Percentiles rank a stretch among this genome's conserved stretches.
These are phyloP conservation scores for Wickerhamiella kurtzmanii DNA, from an alignment of 805 yeast species.

Conservation along the genomic window DNA sequence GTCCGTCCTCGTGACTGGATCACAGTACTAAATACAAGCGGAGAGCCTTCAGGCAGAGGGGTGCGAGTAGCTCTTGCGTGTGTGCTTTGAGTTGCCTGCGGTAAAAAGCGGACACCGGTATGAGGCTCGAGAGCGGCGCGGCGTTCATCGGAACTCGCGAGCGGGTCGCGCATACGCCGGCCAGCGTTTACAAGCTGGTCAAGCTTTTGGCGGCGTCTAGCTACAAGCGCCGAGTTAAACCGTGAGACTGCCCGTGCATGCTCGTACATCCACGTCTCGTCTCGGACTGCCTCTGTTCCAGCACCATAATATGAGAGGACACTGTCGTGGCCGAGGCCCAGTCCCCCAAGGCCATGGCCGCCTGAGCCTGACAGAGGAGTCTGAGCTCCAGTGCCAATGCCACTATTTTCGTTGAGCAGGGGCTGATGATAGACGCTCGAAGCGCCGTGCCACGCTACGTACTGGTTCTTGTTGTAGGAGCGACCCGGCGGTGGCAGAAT, in stretches of 20 bases:
- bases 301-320: constrained; percentile 3
- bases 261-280: constrained; percentile 73
- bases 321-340: neutral
- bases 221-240: constrained; percentile 49
- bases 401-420: constrained; percentile 19
- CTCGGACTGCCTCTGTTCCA: constrained; percentile 20
- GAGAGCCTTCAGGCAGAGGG: neutral
- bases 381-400: constrained; percentile 21
- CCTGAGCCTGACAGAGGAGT: neutral
- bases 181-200: constrained; percentile 12
- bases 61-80: constrained; percentile 16
- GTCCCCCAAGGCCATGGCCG: neutral
- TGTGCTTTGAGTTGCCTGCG: constrained; percentile 62
- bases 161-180: neutral
- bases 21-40: neutral
- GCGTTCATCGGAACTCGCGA: neutral
- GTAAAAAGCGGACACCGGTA: constrained; percentile 69
- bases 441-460: constrained; percentile 42
- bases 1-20: neutral
- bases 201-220: constrained; percentile 39
- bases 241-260: constrained; percentile 68
- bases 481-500: constrained; percentile 31
- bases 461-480: constrained; percentile 36
- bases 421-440: constrained; percentile 29
- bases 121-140: constrained; percentile 67